These are phyloP conservation scores for Rosellinia necatrix DNA, from an alignment of 2,329 filamentous ascomycete genomes.

Conservation along the genomic window DNA sequence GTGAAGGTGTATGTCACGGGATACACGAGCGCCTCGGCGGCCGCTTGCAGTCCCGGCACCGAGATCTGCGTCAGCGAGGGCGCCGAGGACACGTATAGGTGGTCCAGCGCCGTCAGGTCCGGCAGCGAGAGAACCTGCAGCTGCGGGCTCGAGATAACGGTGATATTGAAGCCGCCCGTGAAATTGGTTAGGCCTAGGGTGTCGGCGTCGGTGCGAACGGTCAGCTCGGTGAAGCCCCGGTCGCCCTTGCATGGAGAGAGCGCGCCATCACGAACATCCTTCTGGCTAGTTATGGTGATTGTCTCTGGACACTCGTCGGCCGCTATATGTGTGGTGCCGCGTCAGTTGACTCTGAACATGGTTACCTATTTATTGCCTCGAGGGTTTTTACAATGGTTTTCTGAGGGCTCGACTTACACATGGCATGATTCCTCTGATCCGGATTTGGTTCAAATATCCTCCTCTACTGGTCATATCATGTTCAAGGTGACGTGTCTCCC, in stretches of 20 bases:
- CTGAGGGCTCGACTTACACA: conserved; percentile 7
- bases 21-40: conserved; percentile 2
- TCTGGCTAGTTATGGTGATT: conserved; percentile 2
- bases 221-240: neutral
- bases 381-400: too few relatives aligned
- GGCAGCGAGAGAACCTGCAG: neutral
- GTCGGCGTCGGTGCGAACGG: neutral
- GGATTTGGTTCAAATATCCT: neutral
- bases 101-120: neutral
- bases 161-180: conserved; percentile 11
- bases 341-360: neutral
- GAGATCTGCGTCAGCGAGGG: conserved; percentile 10
- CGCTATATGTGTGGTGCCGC: neutral
- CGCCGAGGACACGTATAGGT: neutral
- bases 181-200: conserved; percentile 6
- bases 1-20: conserved; percentile 10
- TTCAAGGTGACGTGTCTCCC: neutral
- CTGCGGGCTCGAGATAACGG: neutral
- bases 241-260: neutral
- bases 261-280: neutral
- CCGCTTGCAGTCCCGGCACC: neutral
- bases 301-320: conserved; percentile 3
- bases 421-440: conserved; percentile 1
- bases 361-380: neutral
- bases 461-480: neutral